These are phyloP conservation scores for Extremus antarcticus DNA, from an alignment of 495 filamentous ascomycete species.

Conservation along the genomic window DNA sequence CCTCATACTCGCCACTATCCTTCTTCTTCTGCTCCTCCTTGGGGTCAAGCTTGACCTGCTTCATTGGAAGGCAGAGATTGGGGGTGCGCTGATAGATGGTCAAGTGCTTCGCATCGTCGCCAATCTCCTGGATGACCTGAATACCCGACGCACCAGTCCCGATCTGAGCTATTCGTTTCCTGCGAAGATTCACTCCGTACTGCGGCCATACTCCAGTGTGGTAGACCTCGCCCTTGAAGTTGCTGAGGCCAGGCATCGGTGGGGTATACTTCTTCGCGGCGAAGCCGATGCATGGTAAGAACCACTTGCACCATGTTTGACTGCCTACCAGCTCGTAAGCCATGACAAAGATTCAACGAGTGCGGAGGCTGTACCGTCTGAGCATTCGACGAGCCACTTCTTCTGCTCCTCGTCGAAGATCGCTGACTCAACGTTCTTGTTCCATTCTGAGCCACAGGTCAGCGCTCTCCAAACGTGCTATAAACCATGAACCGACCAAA, in stretches of 20 bases:
- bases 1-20: not conserved
- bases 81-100: slow-evolving; percentile 46
- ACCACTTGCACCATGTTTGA: slow-evolving; percentile 32
- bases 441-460: slow-evolving; percentile 20
- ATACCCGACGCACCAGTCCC: slow-evolving; percentile 48
- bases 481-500: slow-evolving; percentile 29
- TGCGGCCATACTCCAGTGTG: slow-evolving; percentile 47
- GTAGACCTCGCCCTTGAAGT: slow-evolving; percentile 35
- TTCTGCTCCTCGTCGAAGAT: not conserved
- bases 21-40: not conserved
- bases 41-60: not conserved
- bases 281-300: slow-evolving; percentile 34
- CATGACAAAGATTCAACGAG: not conserved
- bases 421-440: slow-evolving; percentile 37
- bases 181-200: slow-evolving; percentile 35
- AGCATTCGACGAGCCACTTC: not conserved
- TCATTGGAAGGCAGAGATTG: not conserved
- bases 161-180: slow-evolving; percentile 47
- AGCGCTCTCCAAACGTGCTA: not conserved
- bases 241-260: slow-evolving; percentile 29
- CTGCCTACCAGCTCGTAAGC: slow-evolving; percentile 18
- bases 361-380: not conserved
- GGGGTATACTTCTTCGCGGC: slow-evolving; percentile 32
- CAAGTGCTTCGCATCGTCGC: slow-evolving; percentile 28
- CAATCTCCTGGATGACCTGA: slow-evolving; percentile 38